phyloP scores from a whole-genome alignment of 768 basidiomycete genomes.

The Naganishia randhawae region DNA sequence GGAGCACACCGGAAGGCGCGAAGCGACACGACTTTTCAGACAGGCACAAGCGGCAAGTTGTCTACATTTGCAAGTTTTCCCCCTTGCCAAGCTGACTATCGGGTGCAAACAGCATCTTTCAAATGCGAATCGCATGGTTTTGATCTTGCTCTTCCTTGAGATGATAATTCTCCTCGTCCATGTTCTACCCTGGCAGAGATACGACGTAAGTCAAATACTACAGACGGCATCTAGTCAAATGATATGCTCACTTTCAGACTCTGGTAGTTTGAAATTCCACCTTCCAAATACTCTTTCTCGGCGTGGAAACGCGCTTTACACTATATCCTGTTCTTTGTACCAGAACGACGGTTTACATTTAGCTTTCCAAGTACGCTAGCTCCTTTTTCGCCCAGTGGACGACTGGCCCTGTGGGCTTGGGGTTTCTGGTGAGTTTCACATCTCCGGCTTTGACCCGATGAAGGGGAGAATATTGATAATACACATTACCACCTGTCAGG shows the following conservation, averaged over 20 bases:
- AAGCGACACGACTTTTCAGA: conserved; percentile 9
- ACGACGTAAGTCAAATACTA: conserved; percentile 31
- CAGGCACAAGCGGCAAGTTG: conserved; percentile 20
- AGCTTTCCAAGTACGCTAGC: conserved; percentile 36
- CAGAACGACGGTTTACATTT: conserved; percentile 34
- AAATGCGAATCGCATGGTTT: conserved; percentile 36
- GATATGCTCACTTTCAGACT: background rate
- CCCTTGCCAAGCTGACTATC: background rate
- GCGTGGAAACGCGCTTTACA: conserved; percentile 35
- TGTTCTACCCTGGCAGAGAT: conserved; percentile 42
- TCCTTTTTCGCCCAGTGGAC: conserved; percentile 16
- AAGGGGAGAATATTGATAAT: background rate
- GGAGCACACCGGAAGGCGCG: conserved; percentile 14
- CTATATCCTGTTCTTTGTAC: conserved; percentile 42
- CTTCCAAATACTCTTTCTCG: conserved; percentile 22
- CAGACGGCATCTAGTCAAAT: conserved; percentile 7
- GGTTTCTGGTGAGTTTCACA: conserved; percentile 41
- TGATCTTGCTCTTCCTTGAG: conserved; percentile 37
- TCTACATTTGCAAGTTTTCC: background rate
- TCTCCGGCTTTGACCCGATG: background rate
- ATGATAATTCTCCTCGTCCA: conserved; percentile 38
- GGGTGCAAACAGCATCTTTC: conserved; percentile 36
- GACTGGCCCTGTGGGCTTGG: conserved; percentile 33
- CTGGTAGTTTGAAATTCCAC: conserved; percentile 26
- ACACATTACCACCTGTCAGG: conserved; percentile 30